Conservation (phyloP, 1,284 basidiomycete genomes). For the Blastosporella zonata region DNA sequence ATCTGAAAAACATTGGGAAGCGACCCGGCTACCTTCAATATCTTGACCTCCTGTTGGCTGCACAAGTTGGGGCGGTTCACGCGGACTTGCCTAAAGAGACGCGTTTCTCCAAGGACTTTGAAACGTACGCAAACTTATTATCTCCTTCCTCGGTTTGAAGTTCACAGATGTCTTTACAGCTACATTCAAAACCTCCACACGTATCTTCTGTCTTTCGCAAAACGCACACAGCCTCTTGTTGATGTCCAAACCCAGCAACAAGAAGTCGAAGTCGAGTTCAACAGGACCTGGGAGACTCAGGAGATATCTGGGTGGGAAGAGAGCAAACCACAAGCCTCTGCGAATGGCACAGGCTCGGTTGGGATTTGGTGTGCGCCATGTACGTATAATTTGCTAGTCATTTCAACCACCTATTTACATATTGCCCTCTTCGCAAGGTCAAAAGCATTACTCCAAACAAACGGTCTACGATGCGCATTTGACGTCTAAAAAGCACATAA, state of each 20-base stretch:
- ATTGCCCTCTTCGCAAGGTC: constrained; percentile 49
- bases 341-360: constrained; percentile 41
- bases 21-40: constrained; percentile 89
- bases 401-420: constrained; percentile 10
- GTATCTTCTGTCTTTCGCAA: constrained; percentile 86
- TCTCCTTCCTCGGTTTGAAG: constrained; percentile 3
- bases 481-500: constrained; percentile 92
- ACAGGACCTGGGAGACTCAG: constrained; percentile 75
- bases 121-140: constrained; percentile 52
- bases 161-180: constrained; percentile 36
- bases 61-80: constrained; percentile 59
- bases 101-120: constrained; percentile 74
- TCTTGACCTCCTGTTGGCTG: constrained; percentile 74
- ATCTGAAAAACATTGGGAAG: constrained; percentile 80
- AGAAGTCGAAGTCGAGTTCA: constrained; percentile 70
- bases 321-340: constrained; percentile 35
- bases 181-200: constrained; percentile 82
- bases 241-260: constrained; percentile 73
- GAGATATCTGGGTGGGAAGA: constrained; percentile 78
- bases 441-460: constrained; percentile 93
- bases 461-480: constrained; percentile 98
- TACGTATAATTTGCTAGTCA: constrained; percentile 42
- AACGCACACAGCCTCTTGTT: constrained; percentile 85
- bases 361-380: constrained; percentile 97
- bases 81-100: constrained; percentile 72